These are phyloP conservation scores for Polygonum aviculare DNA, from an alignment of 148 eudicot species.

Conservation along the genomic window DNA sequence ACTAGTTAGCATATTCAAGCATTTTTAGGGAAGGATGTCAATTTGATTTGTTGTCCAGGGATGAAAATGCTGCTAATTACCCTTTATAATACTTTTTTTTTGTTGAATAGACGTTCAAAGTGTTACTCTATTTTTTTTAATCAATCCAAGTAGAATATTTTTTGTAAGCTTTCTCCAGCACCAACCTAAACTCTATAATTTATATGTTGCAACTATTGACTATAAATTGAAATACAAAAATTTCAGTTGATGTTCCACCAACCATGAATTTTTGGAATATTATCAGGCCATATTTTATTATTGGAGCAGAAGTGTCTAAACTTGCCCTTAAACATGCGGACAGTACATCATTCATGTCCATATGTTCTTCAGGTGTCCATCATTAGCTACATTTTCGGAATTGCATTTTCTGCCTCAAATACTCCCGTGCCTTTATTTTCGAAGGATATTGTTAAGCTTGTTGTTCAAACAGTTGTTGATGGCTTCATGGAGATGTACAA, in stretches of 20 bases:
- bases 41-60: not conserved
- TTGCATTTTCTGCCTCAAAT: conserved; percentile 58
- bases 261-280: too few species aligned
- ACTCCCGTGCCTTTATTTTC: conserved; percentile 61
- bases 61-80: not conserved
- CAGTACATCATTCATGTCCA: not conserved
- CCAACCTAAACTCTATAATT: too few species aligned
- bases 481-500: conserved; percentile 77
- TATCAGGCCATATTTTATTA: too few species aligned
- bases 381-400: conserved; percentile 64
- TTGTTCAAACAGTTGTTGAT: conserved; percentile 82
- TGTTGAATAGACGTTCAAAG: not conserved
- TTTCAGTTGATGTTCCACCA: too few species aligned
- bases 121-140: too few species aligned
- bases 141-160: too few species aligned
- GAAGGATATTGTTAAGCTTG: conserved; percentile 44
- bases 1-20: not conserved
- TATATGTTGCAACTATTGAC: too few species aligned
- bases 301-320: too few species aligned
- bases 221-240: too few species aligned
- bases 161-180: too few species aligned
- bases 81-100: not conserved
- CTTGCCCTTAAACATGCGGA: too few species aligned
- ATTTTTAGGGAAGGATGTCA: not conserved
- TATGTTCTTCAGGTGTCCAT: conserved; percentile 59